Conservation (phyloP, 148 eudicot species). For the Limonium bicolor region DNA sequence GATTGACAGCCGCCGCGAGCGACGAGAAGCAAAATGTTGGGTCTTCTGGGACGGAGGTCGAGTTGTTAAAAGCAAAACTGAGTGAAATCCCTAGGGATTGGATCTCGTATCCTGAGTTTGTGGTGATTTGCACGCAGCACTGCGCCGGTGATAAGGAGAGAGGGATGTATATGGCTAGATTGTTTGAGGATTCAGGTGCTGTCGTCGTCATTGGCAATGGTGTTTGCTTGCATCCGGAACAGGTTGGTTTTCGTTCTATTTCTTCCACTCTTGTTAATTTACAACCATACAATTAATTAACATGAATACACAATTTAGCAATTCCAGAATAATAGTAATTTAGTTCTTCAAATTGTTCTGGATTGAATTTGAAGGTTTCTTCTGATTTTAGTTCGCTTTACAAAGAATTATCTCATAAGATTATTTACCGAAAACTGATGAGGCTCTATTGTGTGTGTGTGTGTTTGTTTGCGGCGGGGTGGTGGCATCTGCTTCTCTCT, state of each 20-base stretch:
- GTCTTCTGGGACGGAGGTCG: conserved; percentile 45
- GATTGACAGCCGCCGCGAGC: conserved; percentile 35
- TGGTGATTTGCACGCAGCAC: conserved; percentile 24
- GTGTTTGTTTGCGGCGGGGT: too few species aligned
- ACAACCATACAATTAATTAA: too few species aligned
- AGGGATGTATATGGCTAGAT: conserved; percentile 40
- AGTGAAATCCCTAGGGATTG: conserved; percentile 18
- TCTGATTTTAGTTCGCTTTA: not conserved
- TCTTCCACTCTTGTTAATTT: too few species aligned
- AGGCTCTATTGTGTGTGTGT: conserved; percentile 23
- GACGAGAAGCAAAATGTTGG: conserved; percentile 58
- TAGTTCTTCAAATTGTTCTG: not conserved
- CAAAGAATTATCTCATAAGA: too few species aligned
- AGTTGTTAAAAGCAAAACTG: conserved; percentile 35
- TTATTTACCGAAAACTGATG: too few species aligned
- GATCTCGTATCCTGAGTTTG: conserved; percentile 32
- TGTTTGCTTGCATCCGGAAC: conserved; percentile 70
- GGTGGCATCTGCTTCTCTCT: too few species aligned
- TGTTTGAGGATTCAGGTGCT: conserved; percentile 57
- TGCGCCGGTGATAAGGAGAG: conserved; percentile 26
- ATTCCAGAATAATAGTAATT: not conserved
- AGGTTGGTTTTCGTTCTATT: conserved; percentile 45
- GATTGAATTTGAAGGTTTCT: not conserved
- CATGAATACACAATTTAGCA: too few species aligned
- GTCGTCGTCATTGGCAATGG: conserved; percentile 66